Percentiles rank a stretch among this genome's conserved stretches.
Evolutionary conservation across 2,329 filamentous ascomycete genomes (phyloP).

Genomic region (Aspergillus pseudoviridinutans): DNA sequence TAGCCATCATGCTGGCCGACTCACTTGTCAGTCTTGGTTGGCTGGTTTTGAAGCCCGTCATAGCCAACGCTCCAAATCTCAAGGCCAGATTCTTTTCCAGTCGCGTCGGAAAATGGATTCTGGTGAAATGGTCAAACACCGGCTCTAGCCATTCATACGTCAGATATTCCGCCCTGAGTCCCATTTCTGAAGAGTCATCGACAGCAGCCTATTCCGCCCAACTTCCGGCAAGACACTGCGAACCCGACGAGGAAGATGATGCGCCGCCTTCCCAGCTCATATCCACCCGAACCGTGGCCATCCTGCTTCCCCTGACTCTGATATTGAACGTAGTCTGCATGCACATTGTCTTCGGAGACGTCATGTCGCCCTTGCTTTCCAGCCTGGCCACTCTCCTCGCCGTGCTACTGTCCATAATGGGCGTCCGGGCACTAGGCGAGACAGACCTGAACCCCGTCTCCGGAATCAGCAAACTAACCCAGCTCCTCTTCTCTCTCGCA

Average conservation of each 20-base stretch:
- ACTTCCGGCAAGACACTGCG: neutral
- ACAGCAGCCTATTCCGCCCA: slow-evolving; percentile 6
- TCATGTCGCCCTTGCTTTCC: slow-evolving; percentile 75
- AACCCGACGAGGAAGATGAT: slow-evolving; percentile 59
- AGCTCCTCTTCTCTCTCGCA: slow-evolving; percentile 83
- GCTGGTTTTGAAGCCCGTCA: slow-evolving; percentile 63
- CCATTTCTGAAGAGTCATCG: slow-evolving; percentile 19
- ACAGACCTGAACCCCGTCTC: slow-evolving; percentile 96
- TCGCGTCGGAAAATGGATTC: slow-evolving; percentile 24
- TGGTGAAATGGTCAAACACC: slow-evolving; percentile 15
- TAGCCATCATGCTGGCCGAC: slow-evolving; percentile 96
- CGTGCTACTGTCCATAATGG: slow-evolving; percentile 63
- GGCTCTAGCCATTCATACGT: slow-evolving; percentile 23
- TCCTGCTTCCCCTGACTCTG: slow-evolving; percentile 75
- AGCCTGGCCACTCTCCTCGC: slow-evolving; percentile 79
- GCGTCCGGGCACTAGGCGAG: slow-evolving; percentile 64
- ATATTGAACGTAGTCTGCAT: slow-evolving; percentile 76
- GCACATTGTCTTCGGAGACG: slow-evolving; percentile 73
- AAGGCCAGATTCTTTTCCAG: slow-evolving; percentile 27
- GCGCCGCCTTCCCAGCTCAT: slow-evolving; percentile 82
- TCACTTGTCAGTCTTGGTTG: slow-evolving; percentile 83
- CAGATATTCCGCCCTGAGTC: slow-evolving; percentile 27
- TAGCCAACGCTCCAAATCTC: slow-evolving; percentile 44
- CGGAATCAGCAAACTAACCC: slow-evolving; percentile 93
- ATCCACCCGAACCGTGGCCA: slow-evolving; percentile 62